Base-by-base conservation (phyloP, 108 stramenopile species). In the Ochromonas danica region DNA sequence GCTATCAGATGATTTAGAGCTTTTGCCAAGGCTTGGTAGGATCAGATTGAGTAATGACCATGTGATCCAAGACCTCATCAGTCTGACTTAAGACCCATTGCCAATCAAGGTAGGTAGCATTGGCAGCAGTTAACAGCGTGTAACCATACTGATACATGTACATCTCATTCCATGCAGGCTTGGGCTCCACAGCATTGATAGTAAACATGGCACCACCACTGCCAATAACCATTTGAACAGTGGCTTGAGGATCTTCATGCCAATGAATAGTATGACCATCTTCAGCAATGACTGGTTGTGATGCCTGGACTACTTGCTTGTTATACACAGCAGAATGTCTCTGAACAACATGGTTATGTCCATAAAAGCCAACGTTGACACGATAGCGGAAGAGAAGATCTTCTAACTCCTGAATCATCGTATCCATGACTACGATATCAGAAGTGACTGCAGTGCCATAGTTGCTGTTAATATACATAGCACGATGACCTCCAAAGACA, bases 391-490 rank as follows among this genome's bases (percentile, higher is more conserved):
- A 70, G 14, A 70, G 22, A 14, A 70, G 22, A 14, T 14, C 17
- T 22, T 70, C 67, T 22, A 70, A 40, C 10, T 70, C 17, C 39
- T 10, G 10, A 22, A 70, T 70, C 40, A 70, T 38, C 17, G 14
- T 70, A 31, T 70, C 67, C 67, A 70, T 70, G 39, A 70, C 67
- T 10, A 70, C 67, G 22, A 70, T 70, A 70, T 70, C 67, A 10
- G 67, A 70, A 14, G 67, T 17, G 22, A 70, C 67, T 31, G 36
- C 10, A 17, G 17, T 80, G 14, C 79, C 83, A 0, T 80, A 83
- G 3, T 79, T 81, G 70, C 81, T 82, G 39, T 74, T 83, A 27
- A 86, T 42, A 45, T 86, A 86, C 78, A 85, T 82, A 3, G 85
- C 81, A 0, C 84, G 84, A 65, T 86, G 85, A 3, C 81, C 84